Evolutionary conservation across 768 basidiomycete genomes (phyloP), one percentile per base, ranked within the genome.

Genomic region (Hygrocybe coccinea): DNA sequence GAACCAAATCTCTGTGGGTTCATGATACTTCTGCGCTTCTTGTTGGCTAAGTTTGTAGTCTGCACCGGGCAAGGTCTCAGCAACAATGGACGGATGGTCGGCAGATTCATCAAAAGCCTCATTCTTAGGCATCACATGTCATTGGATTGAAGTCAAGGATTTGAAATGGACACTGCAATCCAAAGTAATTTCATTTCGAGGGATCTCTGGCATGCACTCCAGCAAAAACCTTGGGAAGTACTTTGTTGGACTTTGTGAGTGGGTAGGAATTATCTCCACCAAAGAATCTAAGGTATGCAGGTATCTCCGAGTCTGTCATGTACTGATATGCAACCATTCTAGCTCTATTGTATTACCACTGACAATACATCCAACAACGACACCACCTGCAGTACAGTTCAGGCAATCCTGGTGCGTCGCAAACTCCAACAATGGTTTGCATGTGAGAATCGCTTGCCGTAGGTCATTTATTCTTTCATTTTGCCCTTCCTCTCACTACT

Each of bases 341-440:
- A 70, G 68, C 59, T 70, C 9, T 50, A 56, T 24, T 57, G 55
- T 17, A 43, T 60, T 19, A 69, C 64, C 0, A 46, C 62, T 10
- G 65, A 69, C 53, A 70, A 69, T 43, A 60, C 65, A 0, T 52
- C 50, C 10, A 66, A 65, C 53, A 70, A 70, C 36, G 54, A 59
- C 25, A 61, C 61, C 2, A 48, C 56, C 0, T 67, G 64, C 29
- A 11, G 50, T 3, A 57, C 51, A 2, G 49, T 69, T n/a, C 54
- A 65, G 48, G 22, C 47, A 7, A 52, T 65, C 17, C 56, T 65
- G 44, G 6, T 37, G 9, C 38, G 17, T 9, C 39, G 56, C 2
- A 19, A 46, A 3, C 52, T 63, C 1, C 5, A 19, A 5, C 39
- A 36, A 12, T 69, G 67, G 60, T 41, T 50, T n/a, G 38, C 58